Evolutionary conservation across 371 early-diverging fungal genomes (phyloP).

Genomic region (Mucor velutinosus): DNA sequence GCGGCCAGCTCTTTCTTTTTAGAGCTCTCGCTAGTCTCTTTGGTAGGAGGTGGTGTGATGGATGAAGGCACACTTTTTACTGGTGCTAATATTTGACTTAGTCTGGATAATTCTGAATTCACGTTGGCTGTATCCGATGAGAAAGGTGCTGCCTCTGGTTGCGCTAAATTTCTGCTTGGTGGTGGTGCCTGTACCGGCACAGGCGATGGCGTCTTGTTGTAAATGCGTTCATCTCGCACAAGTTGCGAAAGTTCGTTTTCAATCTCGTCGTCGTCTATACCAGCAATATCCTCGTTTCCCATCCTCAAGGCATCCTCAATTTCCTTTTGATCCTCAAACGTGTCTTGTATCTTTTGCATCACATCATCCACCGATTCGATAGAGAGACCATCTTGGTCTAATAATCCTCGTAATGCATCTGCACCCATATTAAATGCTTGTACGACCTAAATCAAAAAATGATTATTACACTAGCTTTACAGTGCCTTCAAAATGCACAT

Average conservation of each 20-base stretch:
- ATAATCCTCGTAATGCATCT: constrained; percentile 40
- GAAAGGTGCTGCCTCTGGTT: constrained; percentile 5
- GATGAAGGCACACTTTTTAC: constrained; percentile 9
- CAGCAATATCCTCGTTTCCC: constrained; percentile 28
- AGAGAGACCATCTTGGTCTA: constrained; percentile 38
- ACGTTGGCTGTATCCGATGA: neutral
- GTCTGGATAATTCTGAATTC: constrained; percentile 20
- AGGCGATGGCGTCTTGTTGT: neutral
- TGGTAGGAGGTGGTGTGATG: neutral
- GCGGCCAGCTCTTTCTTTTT: neutral
- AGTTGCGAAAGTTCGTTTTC: constrained; percentile 49
- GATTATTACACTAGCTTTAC: neutral
- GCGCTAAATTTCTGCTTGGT: constrained; percentile 1
- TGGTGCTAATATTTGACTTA: constrained; percentile 23
- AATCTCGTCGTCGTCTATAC: constrained; percentile 42
- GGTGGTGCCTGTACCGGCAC: constrained; percentile 5
- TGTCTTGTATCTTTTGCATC: constrained; percentile 50
- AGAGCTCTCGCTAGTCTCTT: neutral
- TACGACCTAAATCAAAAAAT: constrained; percentile 39
- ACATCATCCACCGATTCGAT: constrained; percentile 47
- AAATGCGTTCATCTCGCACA: constrained; percentile 3
- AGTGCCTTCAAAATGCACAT: neutral
- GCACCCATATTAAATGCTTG: constrained; percentile 60
- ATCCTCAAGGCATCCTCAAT: constrained; percentile 52
- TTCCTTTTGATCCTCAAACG: constrained; percentile 57